A percentile compares a stretch with the other conserved stretches of the same genome.
Evolutionary conservation across 2,329 filamentous ascomycete species (phyloP).

Genomic region (Trichoderma harzianum): DNA sequence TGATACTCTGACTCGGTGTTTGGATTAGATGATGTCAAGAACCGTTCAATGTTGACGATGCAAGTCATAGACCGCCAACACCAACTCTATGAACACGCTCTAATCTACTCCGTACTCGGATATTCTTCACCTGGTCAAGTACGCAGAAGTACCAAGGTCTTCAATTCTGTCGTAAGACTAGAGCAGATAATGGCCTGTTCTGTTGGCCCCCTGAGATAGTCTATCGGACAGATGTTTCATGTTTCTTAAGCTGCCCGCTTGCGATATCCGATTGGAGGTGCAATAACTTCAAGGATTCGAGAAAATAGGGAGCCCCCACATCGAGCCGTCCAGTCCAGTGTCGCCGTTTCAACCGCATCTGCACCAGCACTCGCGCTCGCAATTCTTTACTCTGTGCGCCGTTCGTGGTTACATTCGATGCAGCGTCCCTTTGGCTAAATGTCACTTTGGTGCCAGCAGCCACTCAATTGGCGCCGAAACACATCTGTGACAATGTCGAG

Average conservation of each 20-base stretch:
- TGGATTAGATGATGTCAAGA: neutral
- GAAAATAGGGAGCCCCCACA: neutral
- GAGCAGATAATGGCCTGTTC: neutral
- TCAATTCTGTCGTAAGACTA: neutral
- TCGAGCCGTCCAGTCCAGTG: neutral
- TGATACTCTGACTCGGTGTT: neutral
- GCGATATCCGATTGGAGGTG: neutral
- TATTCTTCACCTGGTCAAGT: neutral
- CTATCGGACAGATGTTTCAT: neutral
- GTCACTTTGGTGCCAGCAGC: neutral
- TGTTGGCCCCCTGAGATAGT: neutral
- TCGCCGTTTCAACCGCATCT: neutral
- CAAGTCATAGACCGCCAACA: neutral
- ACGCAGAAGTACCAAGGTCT: neutral
- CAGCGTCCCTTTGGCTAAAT: neutral
- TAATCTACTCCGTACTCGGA: neutral
- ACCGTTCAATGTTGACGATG: neutral
- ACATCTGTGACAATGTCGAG: conserved; percentile 4
- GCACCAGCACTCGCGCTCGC: neutral
- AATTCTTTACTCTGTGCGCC: neutral
- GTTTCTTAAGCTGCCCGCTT: neutral
- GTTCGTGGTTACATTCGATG: neutral
- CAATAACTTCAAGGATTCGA: neutral
- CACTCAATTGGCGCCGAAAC: conserved; percentile 18
- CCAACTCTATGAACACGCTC: neutral